phyloP scores from a whole-genome alignment of 2,329 filamentous ascomycete species.

The Coniochaeta hoffmannii region DNA sequence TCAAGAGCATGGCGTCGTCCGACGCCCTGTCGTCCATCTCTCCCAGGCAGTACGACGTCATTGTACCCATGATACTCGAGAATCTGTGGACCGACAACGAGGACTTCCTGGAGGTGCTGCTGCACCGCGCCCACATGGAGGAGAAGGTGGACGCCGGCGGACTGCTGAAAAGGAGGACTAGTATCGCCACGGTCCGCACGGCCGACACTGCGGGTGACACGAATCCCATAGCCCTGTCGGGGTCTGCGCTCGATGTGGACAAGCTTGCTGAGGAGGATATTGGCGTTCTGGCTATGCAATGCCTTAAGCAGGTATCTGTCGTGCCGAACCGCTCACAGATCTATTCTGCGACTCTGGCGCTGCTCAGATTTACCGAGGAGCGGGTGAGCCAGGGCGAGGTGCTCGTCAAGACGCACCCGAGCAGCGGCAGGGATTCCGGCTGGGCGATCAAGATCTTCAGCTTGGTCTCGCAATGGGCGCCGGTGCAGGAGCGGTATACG shows the following conservation, averaged over 20 bases:
- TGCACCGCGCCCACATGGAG: constrained; percentile 58
- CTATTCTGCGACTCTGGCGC: constrained; percentile 63
- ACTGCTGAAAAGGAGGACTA: constrained; percentile 60
- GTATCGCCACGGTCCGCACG: constrained; percentile 70
- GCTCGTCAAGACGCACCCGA: constrained; percentile 42
- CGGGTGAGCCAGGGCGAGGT: constrained; percentile 43
- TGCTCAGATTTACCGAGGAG: constrained; percentile 67
- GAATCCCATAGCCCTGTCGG: constrained; percentile 66
- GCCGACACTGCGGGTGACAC: constrained; percentile 56
- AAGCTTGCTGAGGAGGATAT: constrained; percentile 85
- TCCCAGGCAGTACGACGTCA: constrained; percentile 66
- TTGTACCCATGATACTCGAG: constrained; percentile 78
- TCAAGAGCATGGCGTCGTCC: constrained; percentile 73
- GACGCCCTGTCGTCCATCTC: constrained; percentile 71
- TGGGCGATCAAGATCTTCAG: constrained; percentile 83
- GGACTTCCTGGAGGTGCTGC: constrained; percentile 60
- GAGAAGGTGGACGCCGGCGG: constrained; percentile 63
- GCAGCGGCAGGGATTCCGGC: constrained; percentile 42
- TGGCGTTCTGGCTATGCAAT: constrained; percentile 74
- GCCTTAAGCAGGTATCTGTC: constrained; percentile 78
- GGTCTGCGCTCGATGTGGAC: constrained; percentile 80
- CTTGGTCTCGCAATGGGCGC: constrained; percentile 76
- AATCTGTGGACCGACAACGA: constrained; percentile 75
- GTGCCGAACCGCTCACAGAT: constrained; percentile 78
- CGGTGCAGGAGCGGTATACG: constrained; percentile 89